Conservation (phyloP, 2,329 filamentous ascomycete genomes). For the Aspergillus transmontanensis region DNA sequence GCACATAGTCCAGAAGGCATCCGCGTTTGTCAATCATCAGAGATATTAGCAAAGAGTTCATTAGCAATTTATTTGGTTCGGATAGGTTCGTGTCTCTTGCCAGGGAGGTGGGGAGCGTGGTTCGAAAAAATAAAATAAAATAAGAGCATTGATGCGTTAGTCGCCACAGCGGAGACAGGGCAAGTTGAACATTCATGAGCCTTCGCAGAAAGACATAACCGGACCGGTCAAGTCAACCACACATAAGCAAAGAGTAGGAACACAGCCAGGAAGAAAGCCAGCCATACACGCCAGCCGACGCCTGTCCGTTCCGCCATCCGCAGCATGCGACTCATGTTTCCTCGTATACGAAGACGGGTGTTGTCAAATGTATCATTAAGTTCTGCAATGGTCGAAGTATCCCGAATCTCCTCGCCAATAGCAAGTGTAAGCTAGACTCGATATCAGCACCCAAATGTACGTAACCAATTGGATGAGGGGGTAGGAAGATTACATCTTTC, state of each 20-base stretch:
- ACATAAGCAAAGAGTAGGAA: slow-evolving; percentile 86
- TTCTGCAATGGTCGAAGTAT: slow-evolving; percentile 82
- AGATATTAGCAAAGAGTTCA: background rate
- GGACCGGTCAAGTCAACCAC: slow-evolving; percentile 71
- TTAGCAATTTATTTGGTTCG: background rate
- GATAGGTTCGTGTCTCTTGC: background rate
- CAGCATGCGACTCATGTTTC: slow-evolving; percentile 97
- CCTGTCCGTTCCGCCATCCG: slow-evolving; percentile 92
- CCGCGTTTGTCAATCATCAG: background rate
- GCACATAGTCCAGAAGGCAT: background rate
- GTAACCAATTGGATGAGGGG: background rate
- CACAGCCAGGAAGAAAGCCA: slow-evolving; percentile 83
- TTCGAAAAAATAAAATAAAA: background rate
- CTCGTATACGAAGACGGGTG: slow-evolving; percentile 75
- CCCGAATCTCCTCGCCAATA: slow-evolving; percentile 93
- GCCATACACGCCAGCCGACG: slow-evolving; percentile 94
- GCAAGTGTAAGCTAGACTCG: slow-evolving; percentile 74
- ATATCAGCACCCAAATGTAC: slow-evolving; percentile 1
- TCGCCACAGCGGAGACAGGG: background rate
- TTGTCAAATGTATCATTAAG: slow-evolving; percentile 95
- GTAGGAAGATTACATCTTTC: slow-evolving; percentile 70
- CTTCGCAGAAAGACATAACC: background rate
- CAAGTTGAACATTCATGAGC: background rate
- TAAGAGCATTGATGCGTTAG: background rate
- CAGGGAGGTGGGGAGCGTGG: background rate